Conservation (phyloP, 495 filamentous ascomycete species). For the Bathelium albidoporum region DNA sequence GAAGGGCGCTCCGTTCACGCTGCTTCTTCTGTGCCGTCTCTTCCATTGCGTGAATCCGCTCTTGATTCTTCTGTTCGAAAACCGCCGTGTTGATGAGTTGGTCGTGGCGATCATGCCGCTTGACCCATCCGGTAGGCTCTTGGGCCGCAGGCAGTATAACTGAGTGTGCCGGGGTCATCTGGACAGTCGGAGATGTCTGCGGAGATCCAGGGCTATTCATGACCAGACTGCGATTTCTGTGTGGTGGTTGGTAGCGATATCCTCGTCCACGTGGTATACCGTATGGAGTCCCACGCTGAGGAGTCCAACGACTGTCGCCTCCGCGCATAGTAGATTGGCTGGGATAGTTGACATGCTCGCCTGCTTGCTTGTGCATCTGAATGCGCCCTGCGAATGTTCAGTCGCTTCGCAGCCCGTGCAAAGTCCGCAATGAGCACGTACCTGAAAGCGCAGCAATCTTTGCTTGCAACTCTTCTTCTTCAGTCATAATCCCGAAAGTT, state of each 20-base stretch:
- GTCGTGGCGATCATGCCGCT: constrained; percentile 72
- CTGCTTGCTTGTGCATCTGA: constrained; percentile 3
- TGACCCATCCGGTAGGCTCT: constrained; percentile 49
- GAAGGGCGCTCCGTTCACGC: constrained; percentile 13
- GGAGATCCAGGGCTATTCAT: constrained; percentile 46
- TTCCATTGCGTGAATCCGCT: constrained; percentile 64
- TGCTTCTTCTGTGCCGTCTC: constrained; percentile 50
- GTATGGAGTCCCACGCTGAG: constrained; percentile 22
- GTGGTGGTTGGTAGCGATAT: constrained; percentile 21
- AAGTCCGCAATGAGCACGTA: constrained; percentile 15
- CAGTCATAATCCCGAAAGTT: constrained; percentile 8
- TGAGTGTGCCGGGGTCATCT: not conserved
- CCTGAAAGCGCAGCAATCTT: constrained; percentile 19
- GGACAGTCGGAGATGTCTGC: not conserved
- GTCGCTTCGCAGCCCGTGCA: not conserved
- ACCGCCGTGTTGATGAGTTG: constrained; percentile 80
- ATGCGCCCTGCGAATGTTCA: not conserved
- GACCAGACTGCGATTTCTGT: constrained; percentile 64
- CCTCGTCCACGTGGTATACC: constrained; percentile 8
- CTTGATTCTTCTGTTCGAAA: constrained; percentile 64
- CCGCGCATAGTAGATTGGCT: not conserved
- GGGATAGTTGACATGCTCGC: not conserved
- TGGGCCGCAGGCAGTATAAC: not conserved
- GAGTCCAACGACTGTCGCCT: constrained; percentile 8
- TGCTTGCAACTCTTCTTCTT: constrained; percentile 16